A percentile compares a stretch with the other conserved stretches of the same genome.
Conservation (phyloP, 108 stramenopile genomes). For the Cyclotella sp. region DNA sequence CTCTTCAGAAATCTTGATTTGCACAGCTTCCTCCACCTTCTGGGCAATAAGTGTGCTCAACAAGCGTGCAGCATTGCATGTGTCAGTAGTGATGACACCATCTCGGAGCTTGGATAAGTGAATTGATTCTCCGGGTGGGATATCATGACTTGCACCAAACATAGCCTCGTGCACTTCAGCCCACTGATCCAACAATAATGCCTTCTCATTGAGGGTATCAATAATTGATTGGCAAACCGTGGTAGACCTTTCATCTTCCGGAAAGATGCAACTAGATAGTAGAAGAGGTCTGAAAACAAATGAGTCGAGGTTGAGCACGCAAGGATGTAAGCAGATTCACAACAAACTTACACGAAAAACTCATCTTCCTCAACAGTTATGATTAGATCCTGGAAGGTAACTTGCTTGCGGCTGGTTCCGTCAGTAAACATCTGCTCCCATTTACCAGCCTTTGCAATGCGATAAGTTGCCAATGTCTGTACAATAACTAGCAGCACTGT, state of each 20-base stretch:
- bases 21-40: no score
- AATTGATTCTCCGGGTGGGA: neutral
- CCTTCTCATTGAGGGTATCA: constrained; percentile 9
- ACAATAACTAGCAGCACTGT: constrained; percentile 16
- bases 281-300: constrained; percentile 6
- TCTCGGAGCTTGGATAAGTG: neutral
- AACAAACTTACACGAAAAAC: neutral
- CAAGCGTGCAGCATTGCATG: no score
- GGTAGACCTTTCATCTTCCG: constrained; percentile 8
- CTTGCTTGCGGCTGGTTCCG: constrained; percentile 3
- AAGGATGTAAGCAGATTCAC: no score
- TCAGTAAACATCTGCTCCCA: constrained; percentile 18
- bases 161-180: neutral
- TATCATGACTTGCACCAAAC: constrained; percentile 8
- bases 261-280: constrained; percentile 10
- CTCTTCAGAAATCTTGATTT: no score
- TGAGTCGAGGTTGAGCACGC: neutral
- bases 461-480: no score
- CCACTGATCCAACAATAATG: neutral
- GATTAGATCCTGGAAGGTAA: constrained; percentile 13
- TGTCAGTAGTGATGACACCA: no score
- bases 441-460: constrained; percentile 4
- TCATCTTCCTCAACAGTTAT: constrained; percentile 5
- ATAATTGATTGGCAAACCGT: constrained; percentile 10
- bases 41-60: no score